Evolutionary conservation across 495 filamentous ascomycete species (phyloP).

Genomic region (Geopyxis carbonaria): DNA sequence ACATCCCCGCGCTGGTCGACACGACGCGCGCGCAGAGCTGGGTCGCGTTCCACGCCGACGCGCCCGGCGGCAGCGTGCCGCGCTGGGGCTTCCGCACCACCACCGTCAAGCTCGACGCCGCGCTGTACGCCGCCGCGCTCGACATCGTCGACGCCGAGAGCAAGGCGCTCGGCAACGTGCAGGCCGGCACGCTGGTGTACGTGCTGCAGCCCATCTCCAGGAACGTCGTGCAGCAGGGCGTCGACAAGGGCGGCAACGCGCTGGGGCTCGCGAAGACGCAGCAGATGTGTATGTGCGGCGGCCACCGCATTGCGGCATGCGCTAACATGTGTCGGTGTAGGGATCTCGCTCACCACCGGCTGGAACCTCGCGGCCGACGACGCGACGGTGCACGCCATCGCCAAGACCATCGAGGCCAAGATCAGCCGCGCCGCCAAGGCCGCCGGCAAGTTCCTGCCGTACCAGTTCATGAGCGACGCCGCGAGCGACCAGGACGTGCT

Average conservation of each 20-base stretch:
- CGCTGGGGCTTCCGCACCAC: slow-evolving; percentile 11
- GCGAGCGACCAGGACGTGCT: slow-evolving; percentile 2
- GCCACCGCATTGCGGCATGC: background rate
- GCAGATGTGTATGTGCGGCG: slow-evolving; percentile 7
- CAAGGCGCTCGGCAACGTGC: slow-evolving; percentile 6
- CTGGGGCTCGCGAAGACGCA: slow-evolving; percentile 16
- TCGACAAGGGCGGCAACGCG: slow-evolving; percentile 25
- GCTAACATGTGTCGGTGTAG: background rate
- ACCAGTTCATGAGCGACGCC: slow-evolving; percentile 2
- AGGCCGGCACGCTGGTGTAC: slow-evolving; percentile 17
- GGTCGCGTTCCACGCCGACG: background rate
- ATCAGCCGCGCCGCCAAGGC: background rate
- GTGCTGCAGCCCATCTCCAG: slow-evolving; percentile 35
- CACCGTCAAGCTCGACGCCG: slow-evolving; percentile 8
- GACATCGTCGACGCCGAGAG: slow-evolving; percentile 12
- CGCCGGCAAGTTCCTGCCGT: background rate
- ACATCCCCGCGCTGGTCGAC: background rate
- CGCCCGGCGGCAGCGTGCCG: background rate
- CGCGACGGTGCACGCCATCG: slow-evolving; percentile 1
- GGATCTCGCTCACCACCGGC: slow-evolving; percentile 6
- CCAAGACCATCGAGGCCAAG: background rate
- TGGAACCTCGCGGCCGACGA: slow-evolving; percentile 17
- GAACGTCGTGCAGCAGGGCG: slow-evolving; percentile 25
- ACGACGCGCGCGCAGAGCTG: background rate
- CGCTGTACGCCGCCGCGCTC: slow-evolving; percentile 11